Percentiles rank a stretch among this genome's conserved stretches.
These are phyloP conservation scores for Lomentospora prolificans DNA, from an alignment of 2,329 filamentous ascomycete species.

Conservation along the genomic window DNA sequence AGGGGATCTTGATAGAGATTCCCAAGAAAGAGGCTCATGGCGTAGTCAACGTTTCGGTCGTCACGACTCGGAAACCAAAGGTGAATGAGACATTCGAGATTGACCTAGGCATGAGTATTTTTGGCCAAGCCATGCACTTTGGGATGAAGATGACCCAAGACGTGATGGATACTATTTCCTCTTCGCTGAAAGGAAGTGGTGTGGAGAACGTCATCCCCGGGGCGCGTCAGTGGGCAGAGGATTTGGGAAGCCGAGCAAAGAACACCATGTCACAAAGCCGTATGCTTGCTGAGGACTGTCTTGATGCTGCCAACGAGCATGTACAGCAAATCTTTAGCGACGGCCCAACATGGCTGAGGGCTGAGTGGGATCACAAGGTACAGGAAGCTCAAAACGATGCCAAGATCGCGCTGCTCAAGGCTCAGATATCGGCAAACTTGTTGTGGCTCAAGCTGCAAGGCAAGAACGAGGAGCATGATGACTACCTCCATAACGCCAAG, in stretches of 20 bases:
- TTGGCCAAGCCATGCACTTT: slow-evolving; percentile 31
- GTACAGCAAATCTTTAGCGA: background rate
- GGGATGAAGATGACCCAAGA: background rate
- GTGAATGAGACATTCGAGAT: slow-evolving; percentile 52
- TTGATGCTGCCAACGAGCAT: background rate
- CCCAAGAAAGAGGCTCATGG: slow-evolving; percentile 46
- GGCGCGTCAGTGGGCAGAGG: background rate
- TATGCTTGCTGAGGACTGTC: background rate
- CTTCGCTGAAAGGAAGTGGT: background rate
- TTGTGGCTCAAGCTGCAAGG: slow-evolving; percentile 47
- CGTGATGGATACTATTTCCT: background rate
- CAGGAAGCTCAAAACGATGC: slow-evolving; percentile 28
- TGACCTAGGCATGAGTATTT: slow-evolving; percentile 43
- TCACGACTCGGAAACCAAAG: slow-evolving; percentile 48
- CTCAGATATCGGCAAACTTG: slow-evolving; percentile 46
- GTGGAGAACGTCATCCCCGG: background rate
- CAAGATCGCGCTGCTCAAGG: slow-evolving; percentile 36
- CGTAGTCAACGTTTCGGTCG: slow-evolving; percentile 45
- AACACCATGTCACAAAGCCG: background rate
- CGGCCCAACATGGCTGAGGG: slow-evolving; percentile 4
- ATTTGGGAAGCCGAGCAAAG: background rate
- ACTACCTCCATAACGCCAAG: slow-evolving; percentile 38
- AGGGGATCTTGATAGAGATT: slow-evolving; percentile 44
- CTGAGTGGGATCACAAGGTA: slow-evolving; percentile 10
- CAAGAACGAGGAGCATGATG: slow-evolving; percentile 33